Evolutionary conservation across 306 rosid species (phyloP).

Genomic region (Carpinus viminea): DNA sequence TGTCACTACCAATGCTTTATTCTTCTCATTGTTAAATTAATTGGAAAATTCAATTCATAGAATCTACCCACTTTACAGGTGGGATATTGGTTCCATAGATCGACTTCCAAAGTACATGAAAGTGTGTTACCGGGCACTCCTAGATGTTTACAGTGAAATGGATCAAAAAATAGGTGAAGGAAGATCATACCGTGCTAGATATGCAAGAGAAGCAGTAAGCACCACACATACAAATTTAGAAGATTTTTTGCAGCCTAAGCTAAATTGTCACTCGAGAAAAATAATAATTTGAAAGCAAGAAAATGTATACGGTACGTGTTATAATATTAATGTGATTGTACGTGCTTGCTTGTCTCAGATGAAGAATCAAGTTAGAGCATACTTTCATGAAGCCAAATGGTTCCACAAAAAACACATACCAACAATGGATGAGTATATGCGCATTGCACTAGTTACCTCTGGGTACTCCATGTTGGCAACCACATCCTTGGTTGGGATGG

Average conservation of each 20-base stretch:
- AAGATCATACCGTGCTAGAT: constrained; percentile 19
- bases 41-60: background rate
- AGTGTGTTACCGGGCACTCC: background rate
- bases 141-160: constrained; percentile 26
- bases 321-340: too few relatives aligned
- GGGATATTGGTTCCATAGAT: background rate
- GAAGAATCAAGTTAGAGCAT: constrained; percentile 22
- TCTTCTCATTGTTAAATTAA: background rate
- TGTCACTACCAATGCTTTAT: too few relatives aligned
- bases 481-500: constrained; percentile 22
- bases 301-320: too few relatives aligned
- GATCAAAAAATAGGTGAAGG: constrained; percentile 28
- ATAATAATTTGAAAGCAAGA: too few relatives aligned
- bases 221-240: background rate
- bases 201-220: constrained; percentile 29
- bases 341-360: background rate
- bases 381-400: constrained; percentile 49
- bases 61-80: background rate
- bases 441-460: background rate
- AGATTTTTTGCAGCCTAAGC: too few relatives aligned
- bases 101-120: constrained; percentile 22
- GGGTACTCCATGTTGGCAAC: background rate
- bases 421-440: constrained; percentile 38
- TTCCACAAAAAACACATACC: constrained; percentile 29
- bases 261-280: too few relatives aligned